These are phyloP conservation scores for Thraustotheca clavata DNA, from an alignment of 352 stramenopile species.

Conservation along the genomic window DNA sequence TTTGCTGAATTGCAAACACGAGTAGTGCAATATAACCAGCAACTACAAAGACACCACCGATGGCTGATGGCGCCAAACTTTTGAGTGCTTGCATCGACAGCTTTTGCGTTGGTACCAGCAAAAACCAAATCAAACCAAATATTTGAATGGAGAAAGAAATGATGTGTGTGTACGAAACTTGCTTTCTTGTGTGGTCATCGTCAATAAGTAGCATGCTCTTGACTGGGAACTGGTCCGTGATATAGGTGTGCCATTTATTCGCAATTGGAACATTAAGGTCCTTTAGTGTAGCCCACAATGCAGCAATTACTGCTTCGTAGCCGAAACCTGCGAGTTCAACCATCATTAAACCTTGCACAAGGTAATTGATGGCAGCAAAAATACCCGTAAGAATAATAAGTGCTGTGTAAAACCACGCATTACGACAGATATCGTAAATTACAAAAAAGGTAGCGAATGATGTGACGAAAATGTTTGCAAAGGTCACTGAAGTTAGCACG, in stretches of 20 bases:
- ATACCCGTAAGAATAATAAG: conserved; percentile 47
- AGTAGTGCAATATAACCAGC: background rate
- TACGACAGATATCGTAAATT: conserved; percentile 42
- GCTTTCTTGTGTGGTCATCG: conserved; percentile 42
- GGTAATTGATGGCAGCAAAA: conserved; percentile 48
- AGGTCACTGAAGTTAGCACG: conserved; percentile 33
- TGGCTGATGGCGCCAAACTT: background rate
- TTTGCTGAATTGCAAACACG: background rate
- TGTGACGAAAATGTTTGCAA: conserved; percentile 32
- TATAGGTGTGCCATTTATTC: conserved; percentile 40
- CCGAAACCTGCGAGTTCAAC: conserved; percentile 63
- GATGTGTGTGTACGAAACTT: conserved; percentile 45
- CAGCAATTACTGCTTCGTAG: conserved; percentile 58
- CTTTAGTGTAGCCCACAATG: conserved; percentile 54
- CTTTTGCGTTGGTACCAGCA: conserved; percentile 42
- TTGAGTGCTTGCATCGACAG: conserved; percentile 2
- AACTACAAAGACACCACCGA: background rate
- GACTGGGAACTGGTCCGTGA: conserved; percentile 49
- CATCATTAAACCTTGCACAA: conserved; percentile 50
- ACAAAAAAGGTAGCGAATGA: conserved; percentile 44
- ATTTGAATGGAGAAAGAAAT: conserved; percentile 46
- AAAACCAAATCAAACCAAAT: conserved; percentile 37
- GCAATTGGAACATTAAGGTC: conserved; percentile 52
- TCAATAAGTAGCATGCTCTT: conserved; percentile 51
- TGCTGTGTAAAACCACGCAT: conserved; percentile 58